These are phyloP conservation scores for Phytophthora rubi DNA, from an alignment of 352 stramenopile species.

Conservation along the genomic window DNA sequence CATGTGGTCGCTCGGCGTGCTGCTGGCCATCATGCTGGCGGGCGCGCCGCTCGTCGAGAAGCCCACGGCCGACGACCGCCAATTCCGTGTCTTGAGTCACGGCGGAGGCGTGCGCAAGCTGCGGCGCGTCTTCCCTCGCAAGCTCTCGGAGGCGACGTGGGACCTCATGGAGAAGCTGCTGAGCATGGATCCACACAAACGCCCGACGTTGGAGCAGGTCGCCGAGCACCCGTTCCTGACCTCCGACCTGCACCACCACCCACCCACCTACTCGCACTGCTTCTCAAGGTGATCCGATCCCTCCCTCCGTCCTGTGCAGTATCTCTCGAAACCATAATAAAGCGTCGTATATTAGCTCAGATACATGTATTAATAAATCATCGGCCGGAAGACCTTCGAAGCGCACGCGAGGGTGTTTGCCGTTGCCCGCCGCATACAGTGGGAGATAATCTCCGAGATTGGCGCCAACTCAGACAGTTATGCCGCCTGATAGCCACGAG, in stretches of 20 bases:
- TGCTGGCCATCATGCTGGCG: slow-evolving; percentile 70
- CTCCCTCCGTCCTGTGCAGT: no score
- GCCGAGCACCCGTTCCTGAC: slow-evolving; percentile 44
- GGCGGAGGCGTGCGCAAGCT: slow-evolving; percentile 51
- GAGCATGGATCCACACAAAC: slow-evolving; percentile 32
- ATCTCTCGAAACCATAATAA: no score
- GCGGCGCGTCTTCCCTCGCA: slow-evolving; percentile 44
- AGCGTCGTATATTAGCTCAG: no score
- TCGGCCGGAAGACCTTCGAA: slow-evolving; percentile 12
- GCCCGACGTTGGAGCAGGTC: slow-evolving; percentile 52
- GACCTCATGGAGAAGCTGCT: slow-evolving; percentile 43
- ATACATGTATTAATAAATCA: slow-evolving; percentile 20
- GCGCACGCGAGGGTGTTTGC: slow-evolving; percentile 16
- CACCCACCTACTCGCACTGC: slow-evolving; percentile 8
- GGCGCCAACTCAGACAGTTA: slow-evolving; percentile 26
- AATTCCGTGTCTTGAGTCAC: slow-evolving; percentile 47
- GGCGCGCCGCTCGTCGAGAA: slow-evolving; percentile 57
- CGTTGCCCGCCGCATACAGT: slow-evolving; percentile 13
- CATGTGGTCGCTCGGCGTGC: slow-evolving; percentile 66
- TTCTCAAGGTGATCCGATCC: slow-evolving; percentile 3
- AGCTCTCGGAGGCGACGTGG: slow-evolving; percentile 32
- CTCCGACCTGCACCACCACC: slow-evolving; percentile 5
- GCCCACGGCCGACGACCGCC: slow-evolving; percentile 38
- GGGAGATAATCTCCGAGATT: no score
- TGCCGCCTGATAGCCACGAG: background rate